phyloP scores from a whole-genome alignment of 2,329 filamentous ascomycete species.

The Colletotrichum shisoi region DNA sequence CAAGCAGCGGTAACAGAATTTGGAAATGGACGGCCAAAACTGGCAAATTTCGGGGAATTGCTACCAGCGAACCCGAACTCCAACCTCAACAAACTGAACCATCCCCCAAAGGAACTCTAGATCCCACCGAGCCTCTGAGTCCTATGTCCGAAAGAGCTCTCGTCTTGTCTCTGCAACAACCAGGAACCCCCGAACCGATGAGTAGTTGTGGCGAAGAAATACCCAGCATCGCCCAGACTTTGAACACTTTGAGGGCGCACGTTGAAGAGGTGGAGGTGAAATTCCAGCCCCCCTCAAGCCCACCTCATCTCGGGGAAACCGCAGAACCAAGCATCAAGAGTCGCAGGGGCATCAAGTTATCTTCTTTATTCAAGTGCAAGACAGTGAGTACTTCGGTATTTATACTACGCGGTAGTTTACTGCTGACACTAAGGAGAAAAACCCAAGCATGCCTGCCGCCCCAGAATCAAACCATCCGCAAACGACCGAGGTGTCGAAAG shows the following conservation, averaged over 20 bases:
- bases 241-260: conserved; percentile 12
- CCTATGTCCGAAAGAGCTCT: conserved; percentile 59
- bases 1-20: conserved; percentile 48
- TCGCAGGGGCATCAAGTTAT: conserved; percentile 3
- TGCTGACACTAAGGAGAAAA: conserved; percentile 18
- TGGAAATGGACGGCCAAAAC: conserved; percentile 55
- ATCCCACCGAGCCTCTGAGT: conserved; percentile 46
- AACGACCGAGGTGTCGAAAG: not conserved
- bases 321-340: conserved; percentile 17
- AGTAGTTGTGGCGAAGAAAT: not conserved
- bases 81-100: conserved; percentile 11
- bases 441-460: not conserved
- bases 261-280: not conserved
- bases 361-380: conserved; percentile 21
- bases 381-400: not conserved
- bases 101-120: conserved; percentile 14
- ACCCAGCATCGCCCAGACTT: conserved; percentile 26
- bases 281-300: not conserved
- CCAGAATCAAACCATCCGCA: not conserved
- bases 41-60: conserved; percentile 42
- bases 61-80: conserved; percentile 48
- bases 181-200: conserved; percentile 14
- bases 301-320: not conserved
- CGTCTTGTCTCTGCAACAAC: conserved; percentile 57
- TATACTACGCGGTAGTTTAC: no score